These are phyloP conservation scores for Skeletonema menzelii DNA, from an alignment of 108 stramenopile genomes.

Conservation along the genomic window DNA sequence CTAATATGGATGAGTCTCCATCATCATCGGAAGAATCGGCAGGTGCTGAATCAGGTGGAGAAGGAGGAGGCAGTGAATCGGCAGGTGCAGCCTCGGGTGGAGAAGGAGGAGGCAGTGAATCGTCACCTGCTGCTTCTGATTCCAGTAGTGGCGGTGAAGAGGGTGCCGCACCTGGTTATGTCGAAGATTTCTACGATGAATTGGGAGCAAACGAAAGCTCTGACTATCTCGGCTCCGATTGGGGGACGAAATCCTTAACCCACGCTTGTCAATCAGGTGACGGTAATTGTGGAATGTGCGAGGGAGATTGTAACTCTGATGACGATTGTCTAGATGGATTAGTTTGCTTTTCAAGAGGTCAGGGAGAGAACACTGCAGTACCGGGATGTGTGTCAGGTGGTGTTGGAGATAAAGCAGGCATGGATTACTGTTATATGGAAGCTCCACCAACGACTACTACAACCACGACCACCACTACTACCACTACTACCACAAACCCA, in stretches of 20 bases:
- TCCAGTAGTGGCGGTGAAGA: not conserved
- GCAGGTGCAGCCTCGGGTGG: not conserved
- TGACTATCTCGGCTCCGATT: not conserved
- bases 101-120: not conserved
- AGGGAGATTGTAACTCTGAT: conserved; percentile 49
- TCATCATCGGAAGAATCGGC: not conserved
- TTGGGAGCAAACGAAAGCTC: not conserved
- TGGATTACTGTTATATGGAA: conserved; percentile 45
- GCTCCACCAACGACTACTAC: conserved; percentile 21
- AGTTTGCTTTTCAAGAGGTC: conserved; percentile 35
- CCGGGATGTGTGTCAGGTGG: conserved; percentile 42
- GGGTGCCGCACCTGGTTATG: not conserved
- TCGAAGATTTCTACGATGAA: conserved; percentile 1
- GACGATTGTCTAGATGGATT: conserved; percentile 32
- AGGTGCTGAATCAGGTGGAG: not conserved
- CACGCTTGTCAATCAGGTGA: conserved; percentile 11
- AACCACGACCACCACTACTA: conserved; percentile 20
- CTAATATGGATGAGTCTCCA: not conserved
- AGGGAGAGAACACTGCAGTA: conserved; percentile 33
- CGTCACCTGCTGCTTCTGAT: conserved; percentile 1
- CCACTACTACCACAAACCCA: not conserved
- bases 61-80: not conserved
- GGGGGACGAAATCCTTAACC: conserved; percentile 23
- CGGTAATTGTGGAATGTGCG: conserved; percentile 35
- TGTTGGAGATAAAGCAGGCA: conserved; percentile 20